phyloP scores from a whole-genome alignment of 208 protist genomes.

The Crithidia acanthocephali region DNA sequence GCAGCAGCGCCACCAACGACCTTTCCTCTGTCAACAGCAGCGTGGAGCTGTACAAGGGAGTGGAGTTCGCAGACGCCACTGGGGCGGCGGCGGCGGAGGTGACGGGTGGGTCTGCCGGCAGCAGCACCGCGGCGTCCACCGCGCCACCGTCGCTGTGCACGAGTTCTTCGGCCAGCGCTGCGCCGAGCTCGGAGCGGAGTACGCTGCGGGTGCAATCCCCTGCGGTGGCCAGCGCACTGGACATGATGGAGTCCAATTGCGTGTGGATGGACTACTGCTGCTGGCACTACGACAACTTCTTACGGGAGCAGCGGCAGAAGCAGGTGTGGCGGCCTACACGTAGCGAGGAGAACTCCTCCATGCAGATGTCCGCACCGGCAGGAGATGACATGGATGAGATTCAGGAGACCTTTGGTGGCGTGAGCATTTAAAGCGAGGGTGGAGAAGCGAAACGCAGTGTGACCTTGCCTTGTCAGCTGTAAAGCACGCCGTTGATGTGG shows the following conservation, averaged over 20 bases:
- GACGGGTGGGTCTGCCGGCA: neutral
- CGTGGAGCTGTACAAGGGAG: constrained; percentile 18
- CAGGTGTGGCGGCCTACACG: constrained; percentile 20
- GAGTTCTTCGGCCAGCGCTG: neutral
- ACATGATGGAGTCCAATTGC: constrained; percentile 66
- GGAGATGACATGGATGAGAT: neutral
- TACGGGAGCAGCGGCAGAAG: constrained; percentile 29
- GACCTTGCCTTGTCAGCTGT: no score
- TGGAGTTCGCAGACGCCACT: constrained; percentile 17
- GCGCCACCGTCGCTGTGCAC: neutral
- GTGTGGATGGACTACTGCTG: constrained; percentile 76
- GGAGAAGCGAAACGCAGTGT: neutral
- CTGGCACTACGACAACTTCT: constrained; percentile 56
- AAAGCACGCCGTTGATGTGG: no score
- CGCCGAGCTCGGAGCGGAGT: constrained; percentile 10
- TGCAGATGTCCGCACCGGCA: constrained; percentile 2
- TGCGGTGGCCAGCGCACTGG: constrained; percentile 30
- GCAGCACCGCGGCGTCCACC: neutral
- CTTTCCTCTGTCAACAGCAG: constrained; percentile 8
- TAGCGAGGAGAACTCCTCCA: constrained; percentile 12
- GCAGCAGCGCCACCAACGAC: neutral
- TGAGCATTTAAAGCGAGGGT: constrained; percentile 32
- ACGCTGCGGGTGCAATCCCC: constrained; percentile 13
- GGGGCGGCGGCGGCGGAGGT: neutral
- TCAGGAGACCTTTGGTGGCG: constrained; percentile 18